Evolutionary conservation across 495 filamentous ascomycete species (phyloP).

Genomic region (Penicillium daleae): DNA sequence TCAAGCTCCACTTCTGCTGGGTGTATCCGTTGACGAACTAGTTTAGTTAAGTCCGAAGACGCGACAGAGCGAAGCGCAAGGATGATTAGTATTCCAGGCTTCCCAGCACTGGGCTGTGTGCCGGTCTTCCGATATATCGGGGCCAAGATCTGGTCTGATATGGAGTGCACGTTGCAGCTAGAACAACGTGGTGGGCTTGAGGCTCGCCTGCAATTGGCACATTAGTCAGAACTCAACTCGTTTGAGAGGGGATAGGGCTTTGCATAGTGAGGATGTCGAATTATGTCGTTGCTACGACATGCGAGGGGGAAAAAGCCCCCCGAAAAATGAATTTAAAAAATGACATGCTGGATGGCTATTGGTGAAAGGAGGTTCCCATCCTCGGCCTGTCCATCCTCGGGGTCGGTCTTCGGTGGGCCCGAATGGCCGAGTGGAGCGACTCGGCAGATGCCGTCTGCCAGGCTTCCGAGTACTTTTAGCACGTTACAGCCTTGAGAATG

Average conservation of each 20-base stretch:
- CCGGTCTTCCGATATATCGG: not conserved
- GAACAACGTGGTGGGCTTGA: not conserved
- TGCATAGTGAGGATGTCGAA: not conserved
- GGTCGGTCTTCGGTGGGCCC: conserved; percentile 16
- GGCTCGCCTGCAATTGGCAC: not conserved
- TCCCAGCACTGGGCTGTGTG: not conserved
- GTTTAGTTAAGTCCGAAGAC: conserved; percentile 12
- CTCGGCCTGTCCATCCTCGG: not conserved
- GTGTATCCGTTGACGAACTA: conserved; percentile 6
- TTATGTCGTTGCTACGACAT: not conserved
- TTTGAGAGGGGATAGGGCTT: not conserved
- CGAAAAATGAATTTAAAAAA: not conserved
- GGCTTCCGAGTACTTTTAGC: not conserved
- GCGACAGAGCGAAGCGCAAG: conserved; percentile 2
- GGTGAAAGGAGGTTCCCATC: not conserved
- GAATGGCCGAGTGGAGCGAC: conserved; percentile 12
- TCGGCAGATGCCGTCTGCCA: conserved; percentile 9
- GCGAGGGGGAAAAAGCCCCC: not conserved
- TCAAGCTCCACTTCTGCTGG: conserved; percentile 10
- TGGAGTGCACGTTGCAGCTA: not conserved
- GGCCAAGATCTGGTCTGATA: not conserved
- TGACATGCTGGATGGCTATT: not conserved
- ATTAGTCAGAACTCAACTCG: not conserved
- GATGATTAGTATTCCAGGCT: not conserved
- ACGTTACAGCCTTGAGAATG: too few relatives aligned